Conservation (phyloP, 208 protist species). For the Histomonas meleagridis region DNA sequence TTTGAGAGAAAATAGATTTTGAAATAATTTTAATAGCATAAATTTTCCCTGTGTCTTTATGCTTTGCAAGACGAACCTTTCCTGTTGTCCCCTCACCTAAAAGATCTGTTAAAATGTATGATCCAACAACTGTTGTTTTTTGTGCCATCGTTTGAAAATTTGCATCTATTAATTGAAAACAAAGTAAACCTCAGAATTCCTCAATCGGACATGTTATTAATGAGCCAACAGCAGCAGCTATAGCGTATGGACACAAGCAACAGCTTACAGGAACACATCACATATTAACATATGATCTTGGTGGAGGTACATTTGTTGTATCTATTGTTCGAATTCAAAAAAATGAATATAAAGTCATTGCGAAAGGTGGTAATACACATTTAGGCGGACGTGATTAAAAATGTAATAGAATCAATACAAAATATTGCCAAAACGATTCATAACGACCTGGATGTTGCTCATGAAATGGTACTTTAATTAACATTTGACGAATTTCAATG, state of each 20-base stretch:
- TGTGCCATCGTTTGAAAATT: too few relatives aligned
- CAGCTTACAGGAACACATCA: constrained; percentile 58
- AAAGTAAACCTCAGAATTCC: too few relatives aligned
- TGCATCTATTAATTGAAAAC: too few relatives aligned
- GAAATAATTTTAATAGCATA: neutral
- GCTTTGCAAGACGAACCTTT: neutral
- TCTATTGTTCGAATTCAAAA: constrained; percentile 87
- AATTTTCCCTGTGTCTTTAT: neutral
- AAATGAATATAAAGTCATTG: constrained; percentile 81
- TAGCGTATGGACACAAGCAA: constrained; percentile 88
- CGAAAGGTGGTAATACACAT: constrained; percentile 80
- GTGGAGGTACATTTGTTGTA: constrained; percentile 75
- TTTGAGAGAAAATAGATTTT: neutral
- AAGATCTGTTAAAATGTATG: neutral
- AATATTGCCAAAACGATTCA: too few relatives aligned
- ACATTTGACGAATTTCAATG: too few relatives aligned
- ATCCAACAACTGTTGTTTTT: too few relatives aligned
- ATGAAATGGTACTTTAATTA: too few relatives aligned
- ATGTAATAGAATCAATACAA: too few relatives aligned
- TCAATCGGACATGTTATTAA: constrained; percentile 72
- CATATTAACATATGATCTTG: constrained; percentile 91
- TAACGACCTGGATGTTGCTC: too few relatives aligned
- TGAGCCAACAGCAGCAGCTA: constrained; percentile 89
- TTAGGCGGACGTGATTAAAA: too few relatives aligned
- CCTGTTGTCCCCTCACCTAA: neutral